These are phyloP conservation scores for Stygiomarasmius scandens DNA, from an alignment of 1,284 basidiomycete genomes.

Conservation along the genomic window DNA sequence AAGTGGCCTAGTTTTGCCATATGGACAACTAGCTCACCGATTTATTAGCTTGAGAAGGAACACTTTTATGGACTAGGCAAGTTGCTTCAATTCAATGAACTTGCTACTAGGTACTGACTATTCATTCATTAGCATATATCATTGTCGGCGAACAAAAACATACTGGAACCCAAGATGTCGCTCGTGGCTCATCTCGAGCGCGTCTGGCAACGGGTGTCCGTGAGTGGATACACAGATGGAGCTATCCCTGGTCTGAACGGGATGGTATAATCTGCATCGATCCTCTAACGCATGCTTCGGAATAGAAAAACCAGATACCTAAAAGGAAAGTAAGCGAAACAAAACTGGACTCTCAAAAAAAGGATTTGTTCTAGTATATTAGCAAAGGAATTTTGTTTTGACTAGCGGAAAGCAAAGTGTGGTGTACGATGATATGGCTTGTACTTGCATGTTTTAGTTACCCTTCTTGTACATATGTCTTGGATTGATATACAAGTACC, in stretches of 20 bases:
- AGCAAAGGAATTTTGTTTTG: neutral
- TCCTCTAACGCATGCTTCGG: constrained; percentile 68
- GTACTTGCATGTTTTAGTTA: neutral
- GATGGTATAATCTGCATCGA: constrained; percentile 92
- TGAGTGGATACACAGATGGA: constrained; percentile 90
- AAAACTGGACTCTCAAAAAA: neutral
- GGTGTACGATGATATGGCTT: constrained; percentile 5
- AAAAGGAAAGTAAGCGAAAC: constrained; percentile 4
- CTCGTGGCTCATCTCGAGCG: constrained; percentile 78
- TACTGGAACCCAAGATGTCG: constrained; percentile 83
- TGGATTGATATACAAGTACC: neutral
- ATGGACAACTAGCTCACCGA: constrained; percentile 5
- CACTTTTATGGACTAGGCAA: constrained; percentile 82
- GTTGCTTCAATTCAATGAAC: constrained; percentile 26
- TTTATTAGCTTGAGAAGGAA: constrained; percentile 76
- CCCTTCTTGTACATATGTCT: neutral
- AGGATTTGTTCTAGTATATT: neutral
- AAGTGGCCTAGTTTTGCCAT: constrained; percentile 37
- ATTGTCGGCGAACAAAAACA: constrained; percentile 97
- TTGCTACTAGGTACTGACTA: constrained; percentile 17
- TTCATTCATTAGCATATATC: constrained; percentile 69
- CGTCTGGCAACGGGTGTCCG: constrained; percentile 84
- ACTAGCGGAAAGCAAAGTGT: constrained; percentile 3
- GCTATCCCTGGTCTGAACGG: constrained; percentile 93
- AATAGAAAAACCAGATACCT: constrained; percentile 29